Conservation (phyloP, 2,329 filamentous ascomycete genomes). For the Phaeosphaeria sp. region DNA sequence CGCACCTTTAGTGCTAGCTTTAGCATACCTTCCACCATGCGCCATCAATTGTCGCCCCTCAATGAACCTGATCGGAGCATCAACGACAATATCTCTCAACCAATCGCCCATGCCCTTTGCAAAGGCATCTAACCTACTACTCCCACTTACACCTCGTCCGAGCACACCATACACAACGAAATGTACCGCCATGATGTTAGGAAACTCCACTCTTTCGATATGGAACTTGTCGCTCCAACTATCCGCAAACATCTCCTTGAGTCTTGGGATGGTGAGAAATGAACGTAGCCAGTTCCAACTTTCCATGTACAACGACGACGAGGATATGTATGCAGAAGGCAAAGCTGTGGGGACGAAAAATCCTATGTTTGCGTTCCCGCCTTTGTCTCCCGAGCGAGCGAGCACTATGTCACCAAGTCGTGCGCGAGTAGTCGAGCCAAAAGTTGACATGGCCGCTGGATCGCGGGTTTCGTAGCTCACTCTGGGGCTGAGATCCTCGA, state of each 20-base stretch:
- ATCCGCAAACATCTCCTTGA: constrained; percentile 37
- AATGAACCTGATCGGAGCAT: constrained; percentile 46
- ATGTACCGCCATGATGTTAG: constrained; percentile 40
- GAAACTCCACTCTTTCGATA: constrained; percentile 43
- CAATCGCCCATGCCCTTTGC: constrained; percentile 64
- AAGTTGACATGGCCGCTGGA: constrained; percentile 31
- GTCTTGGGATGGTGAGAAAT: constrained; percentile 31
- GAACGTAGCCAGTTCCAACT: constrained; percentile 42
- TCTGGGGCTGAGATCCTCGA: constrained; percentile 24
- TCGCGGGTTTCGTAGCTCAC: constrained; percentile 44
- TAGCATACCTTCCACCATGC: constrained; percentile 6
- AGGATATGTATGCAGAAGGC: constrained; percentile 31
- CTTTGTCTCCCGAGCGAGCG: constrained; percentile 52
- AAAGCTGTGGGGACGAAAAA: constrained; percentile 44
- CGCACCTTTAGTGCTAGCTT: neutral
- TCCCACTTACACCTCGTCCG: constrained; percentile 55
- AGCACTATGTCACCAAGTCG: constrained; percentile 53
- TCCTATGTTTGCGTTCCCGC: constrained; percentile 44
- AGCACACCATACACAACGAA: constrained; percentile 49
- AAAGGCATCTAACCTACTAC: constrained; percentile 55
- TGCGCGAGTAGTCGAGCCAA: constrained; percentile 28
- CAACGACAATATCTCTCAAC: constrained; percentile 53
- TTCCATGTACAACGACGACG: constrained; percentile 31
- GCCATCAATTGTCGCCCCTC: constrained; percentile 24
- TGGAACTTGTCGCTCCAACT: constrained; percentile 31